Conservation (phyloP, 495 filamentous ascomycete genomes). For the Aspergillus coremiiformis region DNA sequence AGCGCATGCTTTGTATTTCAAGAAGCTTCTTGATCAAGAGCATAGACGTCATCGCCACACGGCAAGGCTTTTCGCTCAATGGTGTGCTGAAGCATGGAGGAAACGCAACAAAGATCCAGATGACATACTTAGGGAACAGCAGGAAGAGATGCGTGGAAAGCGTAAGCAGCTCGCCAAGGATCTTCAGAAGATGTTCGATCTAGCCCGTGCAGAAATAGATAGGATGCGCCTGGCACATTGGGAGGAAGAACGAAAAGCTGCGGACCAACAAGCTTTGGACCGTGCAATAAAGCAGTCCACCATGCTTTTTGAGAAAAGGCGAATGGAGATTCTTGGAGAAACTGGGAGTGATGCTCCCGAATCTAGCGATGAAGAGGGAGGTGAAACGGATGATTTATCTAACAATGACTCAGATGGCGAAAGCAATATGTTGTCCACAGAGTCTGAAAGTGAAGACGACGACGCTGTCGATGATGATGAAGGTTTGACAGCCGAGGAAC, state of each 20-base stretch:
- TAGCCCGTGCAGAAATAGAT: conserved; percentile 68
- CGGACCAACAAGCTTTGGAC: conserved; percentile 74
- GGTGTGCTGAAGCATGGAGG: conserved; percentile 40
- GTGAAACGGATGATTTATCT: conserved; percentile 33
- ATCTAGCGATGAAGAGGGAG: conserved; percentile 44
- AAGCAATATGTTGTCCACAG: conserved; percentile 61
- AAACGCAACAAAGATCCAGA: conserved; percentile 42
- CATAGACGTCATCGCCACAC: conserved; percentile 57
- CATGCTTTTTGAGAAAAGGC: conserved; percentile 47
- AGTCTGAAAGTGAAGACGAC: conserved; percentile 38
- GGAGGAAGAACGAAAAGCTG: conserved; percentile 77
- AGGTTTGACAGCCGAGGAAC: conserved; percentile 67
- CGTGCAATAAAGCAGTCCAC: conserved; percentile 69
- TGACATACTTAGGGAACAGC: conserved; percentile 41
- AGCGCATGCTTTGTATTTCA: conserved; percentile 72
- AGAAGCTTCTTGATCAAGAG: conserved; percentile 68
- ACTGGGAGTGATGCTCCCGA: conserved; percentile 33
- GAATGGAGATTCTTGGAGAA: conserved; percentile 46
- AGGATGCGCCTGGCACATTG: conserved; percentile 62
- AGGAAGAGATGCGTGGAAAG: conserved; percentile 43
- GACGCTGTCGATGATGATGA: conserved; percentile 58
- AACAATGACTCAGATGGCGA: conserved; percentile 44
- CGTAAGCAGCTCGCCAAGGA: conserved; percentile 67
- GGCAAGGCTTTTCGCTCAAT: conserved; percentile 37
- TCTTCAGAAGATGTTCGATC: conserved; percentile 69